These are phyloP conservation scores for Ambrosiella cleistominuta DNA, from an alignment of 2,329 filamentous ascomycete species.

Conservation along the genomic window DNA sequence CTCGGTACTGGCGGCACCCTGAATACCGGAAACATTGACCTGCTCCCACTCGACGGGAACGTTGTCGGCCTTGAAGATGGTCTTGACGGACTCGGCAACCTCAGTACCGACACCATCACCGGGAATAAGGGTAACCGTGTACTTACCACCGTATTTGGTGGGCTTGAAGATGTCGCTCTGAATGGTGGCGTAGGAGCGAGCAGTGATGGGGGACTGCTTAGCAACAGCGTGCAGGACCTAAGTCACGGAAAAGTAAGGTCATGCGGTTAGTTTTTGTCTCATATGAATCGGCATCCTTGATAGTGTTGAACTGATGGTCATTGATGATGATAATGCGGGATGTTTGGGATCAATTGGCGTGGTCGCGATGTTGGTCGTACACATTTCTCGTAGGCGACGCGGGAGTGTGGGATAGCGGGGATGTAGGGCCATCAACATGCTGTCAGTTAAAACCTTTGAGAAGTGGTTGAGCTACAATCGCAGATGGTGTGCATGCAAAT, in stretches of 20 bases:
- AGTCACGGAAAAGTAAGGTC: slow-evolving; percentile 6
- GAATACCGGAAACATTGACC: slow-evolving; percentile 84
- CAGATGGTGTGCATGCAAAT: background rate
- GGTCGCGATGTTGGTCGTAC: background rate
- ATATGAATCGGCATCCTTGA: background rate
- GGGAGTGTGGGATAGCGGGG: background rate
- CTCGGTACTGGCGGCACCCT: slow-evolving; percentile 63
- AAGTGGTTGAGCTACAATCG: background rate
- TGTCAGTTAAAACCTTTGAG: background rate
- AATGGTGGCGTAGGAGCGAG: slow-evolving; percentile 57
- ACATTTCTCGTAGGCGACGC: background rate
- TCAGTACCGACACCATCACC: slow-evolving; percentile 98
- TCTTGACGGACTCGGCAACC: slow-evolving; percentile 95
- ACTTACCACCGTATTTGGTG: slow-evolving; percentile 97
- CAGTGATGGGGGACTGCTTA: slow-evolving; percentile 22
- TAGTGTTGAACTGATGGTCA: background rate
- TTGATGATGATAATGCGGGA: background rate
- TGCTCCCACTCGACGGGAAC: slow-evolving; percentile 98
- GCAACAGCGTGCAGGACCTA: slow-evolving; percentile 36
- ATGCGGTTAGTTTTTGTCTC: background rate
- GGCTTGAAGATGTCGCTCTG: slow-evolving; percentile 97
- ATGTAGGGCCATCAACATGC: background rate
- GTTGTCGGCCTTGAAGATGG: slow-evolving; percentile 98
- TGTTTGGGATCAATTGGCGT: background rate
- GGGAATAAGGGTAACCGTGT: slow-evolving; percentile 95